Evolutionary conservation across 2,329 filamentous ascomycete genomes (phyloP).

Genomic region (Talaromyces amestolkiae): DNA sequence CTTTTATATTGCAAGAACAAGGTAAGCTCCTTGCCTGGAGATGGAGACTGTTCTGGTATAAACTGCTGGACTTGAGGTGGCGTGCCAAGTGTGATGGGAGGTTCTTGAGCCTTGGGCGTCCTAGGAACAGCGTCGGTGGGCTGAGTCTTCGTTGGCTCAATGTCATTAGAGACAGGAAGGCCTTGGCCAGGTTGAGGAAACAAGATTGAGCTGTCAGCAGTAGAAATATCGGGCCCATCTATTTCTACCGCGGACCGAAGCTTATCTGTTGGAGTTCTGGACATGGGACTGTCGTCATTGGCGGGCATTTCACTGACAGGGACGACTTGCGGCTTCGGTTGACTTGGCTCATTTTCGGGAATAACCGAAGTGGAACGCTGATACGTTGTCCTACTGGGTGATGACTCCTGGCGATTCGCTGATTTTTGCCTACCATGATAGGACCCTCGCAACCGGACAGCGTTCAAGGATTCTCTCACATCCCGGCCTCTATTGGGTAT

Average conservation of each 20-base stretch:
- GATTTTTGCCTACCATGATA: slow-evolving; percentile 53
- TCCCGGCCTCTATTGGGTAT: slow-evolving; percentile 73
- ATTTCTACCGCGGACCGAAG: slow-evolving; percentile 43
- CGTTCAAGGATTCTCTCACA: slow-evolving; percentile 77
- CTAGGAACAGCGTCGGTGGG: slow-evolving; percentile 10
- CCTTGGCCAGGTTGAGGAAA: slow-evolving; percentile 45
- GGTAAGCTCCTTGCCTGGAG: slow-evolving; percentile 80
- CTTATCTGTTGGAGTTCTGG: slow-evolving; percentile 67
- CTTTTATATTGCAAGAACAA: slow-evolving; percentile 95
- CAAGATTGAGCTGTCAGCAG: slow-evolving; percentile 57
- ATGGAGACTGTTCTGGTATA: slow-evolving; percentile 57
- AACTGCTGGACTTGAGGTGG: slow-evolving; percentile 54
- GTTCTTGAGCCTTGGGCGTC: slow-evolving; percentile 22
- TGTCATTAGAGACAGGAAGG: slow-evolving; percentile 34
- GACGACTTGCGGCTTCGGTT: slow-evolving; percentile 36
- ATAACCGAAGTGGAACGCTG: slow-evolving; percentile 51
- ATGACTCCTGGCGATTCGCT: slow-evolving; percentile 56
- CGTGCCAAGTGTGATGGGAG: slow-evolving; percentile 30
- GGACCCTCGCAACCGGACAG: slow-evolving; percentile 61
- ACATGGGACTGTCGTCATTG: slow-evolving; percentile 45
- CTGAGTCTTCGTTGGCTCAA: slow-evolving; percentile 33
- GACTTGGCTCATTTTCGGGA: slow-evolving; percentile 59
- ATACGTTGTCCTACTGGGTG: slow-evolving; percentile 55
- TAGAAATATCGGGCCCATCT: slow-evolving; percentile 38
- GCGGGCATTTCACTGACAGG: slow-evolving; percentile 19